Conservation (phyloP, 495 filamentous ascomycete genomes). For the Daldinia vernicosa region DNA sequence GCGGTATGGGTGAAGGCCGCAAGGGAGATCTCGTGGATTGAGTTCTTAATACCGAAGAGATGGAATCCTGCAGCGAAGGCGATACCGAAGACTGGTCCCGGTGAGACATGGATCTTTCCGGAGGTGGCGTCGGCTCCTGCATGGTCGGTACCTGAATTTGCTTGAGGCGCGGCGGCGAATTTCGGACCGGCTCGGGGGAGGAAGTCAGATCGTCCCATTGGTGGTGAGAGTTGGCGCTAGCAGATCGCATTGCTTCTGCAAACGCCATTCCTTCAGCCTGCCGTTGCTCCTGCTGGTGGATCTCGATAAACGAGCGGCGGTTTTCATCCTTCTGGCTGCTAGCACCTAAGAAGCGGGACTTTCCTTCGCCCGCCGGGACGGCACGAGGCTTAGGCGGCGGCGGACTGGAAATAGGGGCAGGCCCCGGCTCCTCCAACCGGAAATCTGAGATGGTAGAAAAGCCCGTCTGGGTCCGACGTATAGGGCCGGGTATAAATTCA, state of each 20-base stretch:
- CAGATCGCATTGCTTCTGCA: conserved; percentile 58
- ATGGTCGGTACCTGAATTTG: conserved; percentile 20
- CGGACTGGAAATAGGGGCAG: conserved; percentile 33
- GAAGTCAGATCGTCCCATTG: conserved; percentile 42
- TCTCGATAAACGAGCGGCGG: conserved; percentile 59
- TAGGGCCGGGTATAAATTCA: conserved; percentile 48
- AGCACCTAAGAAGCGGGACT: conserved; percentile 48
- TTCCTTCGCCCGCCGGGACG: conserved; percentile 43
- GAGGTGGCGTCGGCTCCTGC: conserved; percentile 38
- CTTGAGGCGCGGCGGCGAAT: conserved; percentile 30
- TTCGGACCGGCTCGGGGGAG: conserved; percentile 40
- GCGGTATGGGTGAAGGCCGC: conserved; percentile 33
- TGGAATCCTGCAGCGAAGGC: conserved; percentile 43
- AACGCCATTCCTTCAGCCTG: conserved; percentile 76
- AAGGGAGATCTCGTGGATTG: conserved; percentile 44
- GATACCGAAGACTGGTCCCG: conserved; percentile 19
- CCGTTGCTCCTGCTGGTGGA: conserved; percentile 76
- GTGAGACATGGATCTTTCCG: conserved; percentile 39
- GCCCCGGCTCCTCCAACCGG: conserved; percentile 32
- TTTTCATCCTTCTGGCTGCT: conserved; percentile 51
- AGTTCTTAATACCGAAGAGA: conserved; percentile 43
- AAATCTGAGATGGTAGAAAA: conserved; percentile 46
- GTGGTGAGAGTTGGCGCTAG: conserved; percentile 39
- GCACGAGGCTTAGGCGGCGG: conserved; percentile 34
- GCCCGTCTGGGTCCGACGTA: conserved; percentile 62